Percentiles rank a stretch among this genome's conserved stretches.
Evolutionary conservation across 441 rosid genomes (phyloP).

Genomic region (Lepidium campestre): DNA sequence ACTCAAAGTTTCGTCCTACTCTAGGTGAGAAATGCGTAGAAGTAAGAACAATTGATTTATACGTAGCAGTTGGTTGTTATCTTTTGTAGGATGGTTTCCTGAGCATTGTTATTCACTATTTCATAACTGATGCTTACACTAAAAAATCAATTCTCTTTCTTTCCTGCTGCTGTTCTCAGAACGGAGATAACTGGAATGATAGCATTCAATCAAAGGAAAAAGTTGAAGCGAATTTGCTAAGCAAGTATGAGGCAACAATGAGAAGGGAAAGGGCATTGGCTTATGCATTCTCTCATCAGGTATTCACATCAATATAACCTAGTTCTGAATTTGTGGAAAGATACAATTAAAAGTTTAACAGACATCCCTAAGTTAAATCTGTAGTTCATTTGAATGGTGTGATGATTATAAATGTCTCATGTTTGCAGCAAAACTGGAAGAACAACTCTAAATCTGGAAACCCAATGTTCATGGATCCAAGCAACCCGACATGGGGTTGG

Average conservation of each 20-base stretch:
- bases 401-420: not conserved
- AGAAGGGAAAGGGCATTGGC: constrained; percentile 64
- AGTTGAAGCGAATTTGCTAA: constrained; percentile 47
- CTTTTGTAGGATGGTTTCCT: not conserved
- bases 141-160: not conserved
- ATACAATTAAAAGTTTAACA: not conserved
- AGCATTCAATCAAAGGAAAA: constrained; percentile 62
- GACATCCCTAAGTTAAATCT: not conserved
- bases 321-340: not conserved
- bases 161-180: constrained; percentile 28
- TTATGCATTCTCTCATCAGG: constrained; percentile 70
- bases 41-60: not conserved
- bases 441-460: constrained; percentile 38
- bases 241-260: constrained; percentile 61
- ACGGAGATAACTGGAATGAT: constrained; percentile 58
- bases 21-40: not conserved
- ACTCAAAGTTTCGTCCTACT: not conserved
- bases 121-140: not conserved
- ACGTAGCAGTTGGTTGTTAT: not conserved
- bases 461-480: constrained; percentile 54
- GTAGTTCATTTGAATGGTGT: not conserved
- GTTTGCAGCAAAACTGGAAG: constrained; percentile 53
- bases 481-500: constrained; percentile 74
- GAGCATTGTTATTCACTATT: not conserved
- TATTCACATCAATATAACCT: constrained; percentile 9